A percentile compares a stretch with the other conserved stretches of the same genome.
These are phyloP conservation scores for Vaccinium darrowii DNA, from an alignment of 148 eudicot genomes.

Conservation along the genomic window DNA sequence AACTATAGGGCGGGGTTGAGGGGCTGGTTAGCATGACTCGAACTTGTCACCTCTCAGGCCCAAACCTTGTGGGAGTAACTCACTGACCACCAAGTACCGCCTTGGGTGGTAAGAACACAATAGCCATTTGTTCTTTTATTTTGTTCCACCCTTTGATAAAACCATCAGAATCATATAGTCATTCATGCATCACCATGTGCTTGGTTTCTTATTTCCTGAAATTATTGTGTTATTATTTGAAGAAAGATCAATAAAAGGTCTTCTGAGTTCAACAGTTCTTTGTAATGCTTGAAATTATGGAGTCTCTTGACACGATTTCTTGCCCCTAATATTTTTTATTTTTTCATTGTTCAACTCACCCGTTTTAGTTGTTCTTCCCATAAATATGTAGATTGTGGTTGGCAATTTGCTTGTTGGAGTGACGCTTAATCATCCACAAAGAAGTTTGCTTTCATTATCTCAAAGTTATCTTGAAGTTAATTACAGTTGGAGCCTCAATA, in stretches of 20 bases:
- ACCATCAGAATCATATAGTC: not conserved
- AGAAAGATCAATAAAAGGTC: not conserved
- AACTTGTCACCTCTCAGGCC: conserved; percentile 20
- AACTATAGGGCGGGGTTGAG: not conserved
- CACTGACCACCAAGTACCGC: not conserved
- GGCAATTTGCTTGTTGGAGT: conserved; percentile 11
- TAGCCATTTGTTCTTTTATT: not conserved
- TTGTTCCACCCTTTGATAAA: not conserved
- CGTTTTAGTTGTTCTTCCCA: not conserved
- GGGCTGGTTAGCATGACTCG: not conserved
- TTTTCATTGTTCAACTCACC: not conserved
- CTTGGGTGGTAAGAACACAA: not conserved
- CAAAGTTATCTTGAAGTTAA: not conserved
- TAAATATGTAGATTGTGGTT: conserved; percentile 10
- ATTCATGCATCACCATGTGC: not conserved
- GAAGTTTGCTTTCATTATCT: not conserved
- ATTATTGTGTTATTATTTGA: not conserved
- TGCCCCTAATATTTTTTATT: not conserved
- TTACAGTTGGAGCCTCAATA: not conserved
- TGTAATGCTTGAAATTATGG: not conserved
- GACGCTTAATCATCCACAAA: conserved; percentile 1
- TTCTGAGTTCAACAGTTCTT: not conserved
- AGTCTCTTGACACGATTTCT: not conserved
- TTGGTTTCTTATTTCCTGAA: not conserved
- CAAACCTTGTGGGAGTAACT: conserved; percentile 5